Conservation (phyloP, 169 alveolate genomes). For the Besnoitia besnoiti region DNA sequence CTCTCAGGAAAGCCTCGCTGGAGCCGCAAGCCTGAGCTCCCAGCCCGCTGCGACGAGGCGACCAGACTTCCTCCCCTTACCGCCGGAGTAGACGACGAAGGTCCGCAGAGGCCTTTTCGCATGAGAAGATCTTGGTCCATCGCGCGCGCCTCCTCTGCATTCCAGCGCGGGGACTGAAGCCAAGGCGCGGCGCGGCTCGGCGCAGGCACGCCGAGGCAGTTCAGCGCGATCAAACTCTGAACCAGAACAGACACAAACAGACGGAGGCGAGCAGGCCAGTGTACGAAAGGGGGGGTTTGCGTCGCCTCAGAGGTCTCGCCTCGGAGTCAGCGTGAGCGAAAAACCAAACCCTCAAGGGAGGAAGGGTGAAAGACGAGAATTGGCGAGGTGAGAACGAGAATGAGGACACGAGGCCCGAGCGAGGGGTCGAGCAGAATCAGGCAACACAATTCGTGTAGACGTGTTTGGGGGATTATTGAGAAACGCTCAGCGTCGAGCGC, state of each 20-base stretch:
- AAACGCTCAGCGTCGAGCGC: not conserved
- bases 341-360: not conserved
- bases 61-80: too few species aligned
- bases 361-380: not conserved
- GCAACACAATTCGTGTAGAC: too few species aligned
- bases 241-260: not conserved
- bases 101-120: not conserved
- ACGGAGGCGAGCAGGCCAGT: not conserved
- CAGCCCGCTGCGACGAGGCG: too few species aligned
- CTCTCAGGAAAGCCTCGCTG: too few species aligned
- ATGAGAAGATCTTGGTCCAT: not conserved
- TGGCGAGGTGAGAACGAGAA: not conserved
- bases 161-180: not conserved
- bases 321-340: not conserved
- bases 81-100: too few species aligned
- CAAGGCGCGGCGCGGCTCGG: not conserved
- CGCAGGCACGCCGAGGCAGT: conserved; percentile 22
- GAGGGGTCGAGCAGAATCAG: not conserved
- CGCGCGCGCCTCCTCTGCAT: not conserved
- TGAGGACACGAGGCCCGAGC: not conserved
- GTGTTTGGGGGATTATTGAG: not conserved
- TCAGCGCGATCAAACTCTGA: conserved; percentile 19
- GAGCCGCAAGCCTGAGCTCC: too few species aligned
- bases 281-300: not conserved
- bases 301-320: too few species aligned